Evolutionary conservation across 2,329 filamentous ascomycete genomes (phyloP).

Genomic region (Fusarium fujikuroi): DNA sequence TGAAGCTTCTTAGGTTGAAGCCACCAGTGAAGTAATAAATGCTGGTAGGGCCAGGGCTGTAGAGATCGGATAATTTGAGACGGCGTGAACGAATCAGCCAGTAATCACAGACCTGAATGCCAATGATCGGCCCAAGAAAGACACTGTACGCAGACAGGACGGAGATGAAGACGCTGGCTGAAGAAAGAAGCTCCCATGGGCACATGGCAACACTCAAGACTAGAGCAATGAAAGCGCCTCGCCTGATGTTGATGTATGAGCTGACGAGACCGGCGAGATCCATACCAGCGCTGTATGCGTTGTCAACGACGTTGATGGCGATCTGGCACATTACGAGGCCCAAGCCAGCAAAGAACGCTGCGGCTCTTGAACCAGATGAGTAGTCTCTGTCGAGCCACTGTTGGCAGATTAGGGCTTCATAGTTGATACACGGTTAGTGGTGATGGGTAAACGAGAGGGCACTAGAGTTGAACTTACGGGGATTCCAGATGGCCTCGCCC

Average conservation of each 20-base stretch:
- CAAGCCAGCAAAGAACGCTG: background rate
- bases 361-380: background rate
- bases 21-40: background rate
- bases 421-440: background rate
- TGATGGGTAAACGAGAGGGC: rapidly evolving
- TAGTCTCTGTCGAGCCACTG: background rate
- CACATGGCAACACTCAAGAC: background rate
- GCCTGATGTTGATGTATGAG: background rate
- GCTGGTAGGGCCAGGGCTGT: background rate
- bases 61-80: background rate
- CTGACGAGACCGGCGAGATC: background rate
- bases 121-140: background rate
- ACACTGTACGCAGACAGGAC: background rate
- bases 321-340: background rate
- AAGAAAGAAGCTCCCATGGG: background rate
- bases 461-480: rapidly evolving
- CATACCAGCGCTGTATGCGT: background rate
- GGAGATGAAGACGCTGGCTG: background rate
- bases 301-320: background rate
- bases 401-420: background rate
- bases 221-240: background rate
- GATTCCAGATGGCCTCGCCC: background rate
- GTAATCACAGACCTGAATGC: background rate
- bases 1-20: background rate
- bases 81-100: background rate